Percentiles rank a stretch among this genome's conserved stretches.
These are phyloP conservation scores for Eucalyptus pauciflora DNA, from an alignment of 345 rosid species.

Conservation along the genomic window DNA sequence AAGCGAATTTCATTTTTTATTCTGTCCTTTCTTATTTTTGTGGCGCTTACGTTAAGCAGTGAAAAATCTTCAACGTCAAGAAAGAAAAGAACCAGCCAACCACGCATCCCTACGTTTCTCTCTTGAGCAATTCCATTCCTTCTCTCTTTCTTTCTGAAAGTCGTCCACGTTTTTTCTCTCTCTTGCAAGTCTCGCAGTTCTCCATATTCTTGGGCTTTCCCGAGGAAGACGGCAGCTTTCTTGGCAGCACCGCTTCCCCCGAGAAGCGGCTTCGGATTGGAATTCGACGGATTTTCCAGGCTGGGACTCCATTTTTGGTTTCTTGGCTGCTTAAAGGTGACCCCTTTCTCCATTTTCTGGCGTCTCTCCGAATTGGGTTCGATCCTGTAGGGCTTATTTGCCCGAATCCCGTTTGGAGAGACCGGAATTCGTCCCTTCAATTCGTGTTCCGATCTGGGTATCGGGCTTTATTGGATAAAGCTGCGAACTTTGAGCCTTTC, in stretches of 20 bases:
- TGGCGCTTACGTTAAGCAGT: constrained; percentile 41
- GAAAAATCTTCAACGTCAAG: constrained; percentile 9
- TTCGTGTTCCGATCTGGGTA: background rate
- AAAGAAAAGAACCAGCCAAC: background rate
- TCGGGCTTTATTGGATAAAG: background rate
- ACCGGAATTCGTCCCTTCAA: background rate
- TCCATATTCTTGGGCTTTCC: background rate
- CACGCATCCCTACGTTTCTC: background rate
- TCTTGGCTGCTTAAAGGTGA: background rate
- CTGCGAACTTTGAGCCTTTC: background rate
- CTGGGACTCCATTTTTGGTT: background rate
- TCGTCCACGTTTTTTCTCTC: background rate
- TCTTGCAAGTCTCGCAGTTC: background rate
- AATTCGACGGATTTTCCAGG: background rate
- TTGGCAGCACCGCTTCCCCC: background rate
- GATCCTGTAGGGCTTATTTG: background rate
- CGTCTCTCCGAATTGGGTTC: constrained; percentile 31
- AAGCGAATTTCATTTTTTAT: background rate
- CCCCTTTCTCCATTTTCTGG: background rate
- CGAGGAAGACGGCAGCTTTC: background rate
- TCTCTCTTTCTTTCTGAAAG: background rate
- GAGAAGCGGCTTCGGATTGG: background rate
- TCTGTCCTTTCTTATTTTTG: constrained; percentile 1
- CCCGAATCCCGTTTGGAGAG: constrained; percentile 20
- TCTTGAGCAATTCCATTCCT: background rate